Base-by-base conservation (phyloP, 441 rosid genomes). In the Bruguiera hainesii region DNA sequence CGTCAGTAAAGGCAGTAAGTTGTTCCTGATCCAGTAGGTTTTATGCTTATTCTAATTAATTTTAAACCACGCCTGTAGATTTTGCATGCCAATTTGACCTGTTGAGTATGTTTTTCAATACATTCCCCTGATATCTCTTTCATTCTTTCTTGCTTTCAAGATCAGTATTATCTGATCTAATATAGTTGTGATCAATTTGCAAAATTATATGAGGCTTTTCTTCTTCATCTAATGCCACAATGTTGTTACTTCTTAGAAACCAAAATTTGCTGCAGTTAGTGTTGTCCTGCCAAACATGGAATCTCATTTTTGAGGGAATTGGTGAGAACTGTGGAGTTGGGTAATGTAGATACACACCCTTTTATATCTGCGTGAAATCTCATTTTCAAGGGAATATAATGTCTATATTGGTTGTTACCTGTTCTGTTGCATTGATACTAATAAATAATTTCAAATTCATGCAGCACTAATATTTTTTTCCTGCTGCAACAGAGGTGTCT, bases 1-100 rank as follows among this genome's bases (percentile, higher is more conserved):
- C 99, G 25, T 90, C 99, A 10, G 88, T 90, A 31, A 91, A 89
- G 83, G 98, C 98, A 20, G 99, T 91, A 77, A 83, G 93, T 83
- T 46, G 35, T 63, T 50, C 26, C 58, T 11, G 9, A 55, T 23
- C 11, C 58, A 42, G 4, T 13, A 13, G 48, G 16, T 42, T 3
- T 13, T 42, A 23, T 20, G 25, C 39, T 26, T 56, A 37, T 26
- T 26, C 15, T 33, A 10, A 25, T 39, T 35, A 31, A 4, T 19
- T 61, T 35, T 46, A 7, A 15, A 37, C 28, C 13, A 0, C 13
- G 13, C 30, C 28, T 23, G 29, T 55, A 15, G 18, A 42, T 42
- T 26, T 53, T 23, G 15, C 28, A 9, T 7, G 18, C 10, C 28
- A 53, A 15, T 23, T 26, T 20, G 29, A 53, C 15, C 15, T 1